Evolutionary conservation across 805 yeast species (phyloP).

Genomic region (Metschnikowia aberdeeniae): DNA sequence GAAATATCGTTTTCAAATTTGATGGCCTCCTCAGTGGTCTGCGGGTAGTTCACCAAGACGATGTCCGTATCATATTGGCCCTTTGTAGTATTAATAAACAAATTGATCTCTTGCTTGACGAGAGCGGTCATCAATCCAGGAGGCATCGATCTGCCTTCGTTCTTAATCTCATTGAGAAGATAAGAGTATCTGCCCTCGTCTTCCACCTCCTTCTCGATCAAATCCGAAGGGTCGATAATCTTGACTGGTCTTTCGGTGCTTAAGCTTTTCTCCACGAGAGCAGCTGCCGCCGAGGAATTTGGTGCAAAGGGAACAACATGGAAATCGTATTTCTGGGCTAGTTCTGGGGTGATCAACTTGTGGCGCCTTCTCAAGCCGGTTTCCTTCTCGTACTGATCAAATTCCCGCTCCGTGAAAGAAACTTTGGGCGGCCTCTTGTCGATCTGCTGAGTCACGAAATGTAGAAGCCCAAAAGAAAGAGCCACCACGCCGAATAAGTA

Average conservation of each 20-base stretch:
- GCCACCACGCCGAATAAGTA: conserved; percentile 34
- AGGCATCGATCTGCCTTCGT: conserved; percentile 27
- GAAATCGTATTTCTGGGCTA: conserved; percentile 37
- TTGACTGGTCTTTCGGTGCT: conserved; percentile 25
- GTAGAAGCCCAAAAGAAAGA: conserved; percentile 30
- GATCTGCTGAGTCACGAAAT: conserved; percentile 26
- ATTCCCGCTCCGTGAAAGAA: conserved; percentile 47
- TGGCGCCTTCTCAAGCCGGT: conserved; percentile 50
- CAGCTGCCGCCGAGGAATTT: conserved; percentile 18
- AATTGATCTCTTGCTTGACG: conserved; percentile 35
- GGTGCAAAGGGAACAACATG: conserved; percentile 37
- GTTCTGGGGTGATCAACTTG: conserved; percentile 36
- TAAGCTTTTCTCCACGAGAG: conserved; percentile 14
- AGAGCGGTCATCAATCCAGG: conserved; percentile 51
- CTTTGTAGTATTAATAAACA: conserved; percentile 32
- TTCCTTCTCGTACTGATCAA: conserved; percentile 44
- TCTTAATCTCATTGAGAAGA: conserved; percentile 44
- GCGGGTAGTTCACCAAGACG: conserved; percentile 56
- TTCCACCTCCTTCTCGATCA: conserved; percentile 44
- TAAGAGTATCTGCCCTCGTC: conserved; percentile 48
- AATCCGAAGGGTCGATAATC: conserved; percentile 47
- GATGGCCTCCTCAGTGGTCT: conserved; percentile 59
- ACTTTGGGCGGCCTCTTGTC: conserved; percentile 33
- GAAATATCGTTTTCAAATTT: conserved; percentile 70
- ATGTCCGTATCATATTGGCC: conserved; percentile 45